Percentiles rank a stretch among this genome's conserved stretches.
Evolutionary conservation across 2,329 filamentous ascomycete species (phyloP).

Genomic region (Xylaria sp.): DNA sequence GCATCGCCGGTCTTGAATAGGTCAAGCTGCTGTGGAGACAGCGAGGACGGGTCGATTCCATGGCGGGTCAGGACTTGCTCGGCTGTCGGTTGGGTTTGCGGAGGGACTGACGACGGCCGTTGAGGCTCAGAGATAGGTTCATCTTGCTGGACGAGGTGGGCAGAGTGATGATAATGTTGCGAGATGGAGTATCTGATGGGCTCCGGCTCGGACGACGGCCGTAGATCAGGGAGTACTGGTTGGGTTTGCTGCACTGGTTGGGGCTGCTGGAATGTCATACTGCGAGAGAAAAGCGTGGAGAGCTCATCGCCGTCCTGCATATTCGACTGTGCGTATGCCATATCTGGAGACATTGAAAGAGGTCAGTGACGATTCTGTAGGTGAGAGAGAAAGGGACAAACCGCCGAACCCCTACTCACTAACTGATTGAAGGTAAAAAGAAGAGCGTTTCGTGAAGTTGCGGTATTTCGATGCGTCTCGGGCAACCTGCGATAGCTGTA

Average conservation of each 20-base stretch:
- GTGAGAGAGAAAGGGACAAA: conserved; percentile 22
- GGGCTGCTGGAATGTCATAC: conserved; percentile 71
- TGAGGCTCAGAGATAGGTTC: conserved; percentile 51
- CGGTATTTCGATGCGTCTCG: background rate
- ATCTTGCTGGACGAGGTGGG: conserved; percentile 67
- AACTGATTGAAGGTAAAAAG: conserved; percentile 15
- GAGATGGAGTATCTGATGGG: conserved; percentile 78
- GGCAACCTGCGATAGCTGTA: conserved; percentile 28
- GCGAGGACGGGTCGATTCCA: conserved; percentile 74
- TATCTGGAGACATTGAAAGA: conserved; percentile 41
- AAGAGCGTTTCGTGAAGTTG: background rate
- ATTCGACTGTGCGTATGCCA: conserved; percentile 57
- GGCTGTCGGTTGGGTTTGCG: conserved; percentile 60
- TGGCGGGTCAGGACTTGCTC: conserved; percentile 71
- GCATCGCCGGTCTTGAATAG: conserved; percentile 81
- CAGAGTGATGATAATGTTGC: conserved; percentile 85
- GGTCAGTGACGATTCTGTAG: conserved; percentile 20
- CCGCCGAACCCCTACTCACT: background rate
- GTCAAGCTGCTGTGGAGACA: conserved; percentile 79
- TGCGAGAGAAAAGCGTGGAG: conserved; percentile 79
- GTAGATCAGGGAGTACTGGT: conserved; percentile 49
- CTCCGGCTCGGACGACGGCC: conserved; percentile 49
- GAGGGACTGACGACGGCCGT: conserved; percentile 63
- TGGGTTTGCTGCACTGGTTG: conserved; percentile 46
- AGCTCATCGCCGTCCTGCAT: conserved; percentile 84